Conservation (phyloP, 148 eudicot genomes). For the Polygonum maritimum region DNA sequence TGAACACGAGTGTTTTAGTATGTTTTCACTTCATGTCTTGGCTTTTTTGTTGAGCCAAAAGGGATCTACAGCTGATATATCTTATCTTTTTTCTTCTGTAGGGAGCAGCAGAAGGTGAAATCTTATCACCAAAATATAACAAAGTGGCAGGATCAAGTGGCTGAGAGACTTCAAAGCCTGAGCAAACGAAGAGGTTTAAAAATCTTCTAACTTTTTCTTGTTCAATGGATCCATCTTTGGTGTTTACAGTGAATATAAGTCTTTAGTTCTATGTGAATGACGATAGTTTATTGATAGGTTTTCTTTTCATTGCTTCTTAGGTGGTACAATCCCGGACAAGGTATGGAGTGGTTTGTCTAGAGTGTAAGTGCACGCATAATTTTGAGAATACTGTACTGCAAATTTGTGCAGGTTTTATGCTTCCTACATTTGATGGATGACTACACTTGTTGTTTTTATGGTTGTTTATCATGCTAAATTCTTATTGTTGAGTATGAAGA, state of each 20-base stretch:
- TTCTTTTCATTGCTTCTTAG: slow-evolving; percentile 28
- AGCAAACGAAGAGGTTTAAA: slow-evolving; percentile 50
- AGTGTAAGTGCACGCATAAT: slow-evolving; percentile 20
- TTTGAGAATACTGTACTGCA: slow-evolving; percentile 1
- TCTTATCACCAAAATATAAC: slow-evolving; percentile 88
- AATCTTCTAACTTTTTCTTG: background rate
- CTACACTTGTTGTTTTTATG: background rate
- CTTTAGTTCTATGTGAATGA: background rate
- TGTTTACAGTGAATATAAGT: background rate
- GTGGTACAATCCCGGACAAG: slow-evolving; percentile 46
- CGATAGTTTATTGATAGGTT: slow-evolving; percentile 5
- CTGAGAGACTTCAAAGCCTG: slow-evolving; percentile 68
- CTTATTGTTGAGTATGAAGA: background rate
- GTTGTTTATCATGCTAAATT: background rate
- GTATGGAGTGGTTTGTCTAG: slow-evolving; percentile 39
- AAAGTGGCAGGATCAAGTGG: slow-evolving; percentile 82
- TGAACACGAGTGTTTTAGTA: background rate
- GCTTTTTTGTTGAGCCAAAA: background rate
- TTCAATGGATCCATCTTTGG: background rate
- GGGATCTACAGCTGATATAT: background rate
- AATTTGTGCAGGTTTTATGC: background rate
- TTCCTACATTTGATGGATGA: background rate
- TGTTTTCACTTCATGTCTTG: background rate
- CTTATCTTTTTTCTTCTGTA: slow-evolving; percentile 15
- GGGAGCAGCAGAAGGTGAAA: slow-evolving; percentile 91